phyloP scores from a whole-genome alignment of 176 grass and related monocot species.

The Lolium perenne region DNA sequence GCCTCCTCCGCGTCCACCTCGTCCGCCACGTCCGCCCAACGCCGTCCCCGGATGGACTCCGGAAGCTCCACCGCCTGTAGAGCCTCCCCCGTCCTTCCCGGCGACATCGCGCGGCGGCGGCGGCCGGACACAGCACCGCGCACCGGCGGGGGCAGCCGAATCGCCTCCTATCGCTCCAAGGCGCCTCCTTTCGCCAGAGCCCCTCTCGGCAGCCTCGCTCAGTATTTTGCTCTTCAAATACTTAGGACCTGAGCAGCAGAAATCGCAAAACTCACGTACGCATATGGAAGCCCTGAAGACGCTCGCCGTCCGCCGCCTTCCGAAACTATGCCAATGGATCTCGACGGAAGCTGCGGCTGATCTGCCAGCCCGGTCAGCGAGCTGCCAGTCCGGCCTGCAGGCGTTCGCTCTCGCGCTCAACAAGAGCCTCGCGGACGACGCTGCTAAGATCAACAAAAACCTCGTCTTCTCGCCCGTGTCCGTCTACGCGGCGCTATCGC shows the following conservation, averaged over 20 bases:
- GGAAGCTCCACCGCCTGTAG: no score
- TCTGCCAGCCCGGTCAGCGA: background rate
- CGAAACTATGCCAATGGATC: background rate
- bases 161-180: no score
- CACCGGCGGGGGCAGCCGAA: no score
- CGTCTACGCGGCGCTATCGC: background rate
- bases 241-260: background rate
- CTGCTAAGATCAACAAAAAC: background rate
- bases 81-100: no score
- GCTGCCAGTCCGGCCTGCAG: background rate
- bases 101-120: no score
- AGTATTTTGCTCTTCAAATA: no score
- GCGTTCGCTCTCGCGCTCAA: background rate
- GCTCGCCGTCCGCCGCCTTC: background rate
- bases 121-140: no score
- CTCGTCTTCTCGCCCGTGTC: background rate
- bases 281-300: no score
- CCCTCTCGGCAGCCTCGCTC: rapidly evolving
- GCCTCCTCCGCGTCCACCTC: no score
- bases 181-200: background rate
- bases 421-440: background rate
- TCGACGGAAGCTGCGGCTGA: background rate
- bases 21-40: no score
- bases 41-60: no score
- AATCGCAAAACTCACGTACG: background rate